Evolutionary conservation across 768 basidiomycete species (phyloP).

Genomic region (Auricularia sp.): DNA sequence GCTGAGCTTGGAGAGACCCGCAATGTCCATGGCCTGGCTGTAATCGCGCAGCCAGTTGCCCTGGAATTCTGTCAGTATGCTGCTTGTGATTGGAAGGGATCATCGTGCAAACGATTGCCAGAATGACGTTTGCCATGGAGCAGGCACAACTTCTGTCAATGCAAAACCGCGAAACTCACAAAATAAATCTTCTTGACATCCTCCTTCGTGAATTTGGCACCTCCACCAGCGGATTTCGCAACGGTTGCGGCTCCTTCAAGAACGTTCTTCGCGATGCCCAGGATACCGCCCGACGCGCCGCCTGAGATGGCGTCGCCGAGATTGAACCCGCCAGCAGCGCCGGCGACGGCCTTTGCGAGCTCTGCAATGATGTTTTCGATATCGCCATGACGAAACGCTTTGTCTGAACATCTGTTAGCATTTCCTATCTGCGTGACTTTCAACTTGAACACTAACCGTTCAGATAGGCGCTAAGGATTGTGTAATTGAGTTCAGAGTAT

Average conservation of each 20-base stretch:
- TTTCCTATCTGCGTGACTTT: neutral
- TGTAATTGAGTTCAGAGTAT: neutral
- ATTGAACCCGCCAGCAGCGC: neutral
- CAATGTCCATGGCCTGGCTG: conserved; percentile 65
- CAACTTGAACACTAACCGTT: neutral
- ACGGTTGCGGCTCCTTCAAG: conserved; percentile 10
- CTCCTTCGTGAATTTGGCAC: conserved; percentile 48
- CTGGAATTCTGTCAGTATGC: conserved; percentile 16
- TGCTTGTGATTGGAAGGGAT: too few species aligned
- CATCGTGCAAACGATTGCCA: neutral
- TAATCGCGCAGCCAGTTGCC: conserved; percentile 67
- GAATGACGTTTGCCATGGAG: neutral
- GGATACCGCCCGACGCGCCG: conserved; percentile 30
- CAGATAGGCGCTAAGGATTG: neutral
- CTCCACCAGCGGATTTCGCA: conserved; percentile 29
- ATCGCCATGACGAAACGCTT: conserved; percentile 23
- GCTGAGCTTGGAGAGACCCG: conserved; percentile 53
- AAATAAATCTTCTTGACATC: conserved; percentile 65
- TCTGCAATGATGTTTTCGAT: conserved; percentile 58
- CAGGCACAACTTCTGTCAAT: neutral
- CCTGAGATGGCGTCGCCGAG: conserved; percentile 19
- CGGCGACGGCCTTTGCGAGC: conserved; percentile 40
- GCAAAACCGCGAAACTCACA: conserved; percentile 22
- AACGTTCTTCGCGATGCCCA: conserved; percentile 41
- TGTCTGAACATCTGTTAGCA: conserved; percentile 17